These are phyloP conservation scores for Fusarium falciforme DNA, from an alignment of 2,329 filamentous ascomycete species.

Conservation along the genomic window DNA sequence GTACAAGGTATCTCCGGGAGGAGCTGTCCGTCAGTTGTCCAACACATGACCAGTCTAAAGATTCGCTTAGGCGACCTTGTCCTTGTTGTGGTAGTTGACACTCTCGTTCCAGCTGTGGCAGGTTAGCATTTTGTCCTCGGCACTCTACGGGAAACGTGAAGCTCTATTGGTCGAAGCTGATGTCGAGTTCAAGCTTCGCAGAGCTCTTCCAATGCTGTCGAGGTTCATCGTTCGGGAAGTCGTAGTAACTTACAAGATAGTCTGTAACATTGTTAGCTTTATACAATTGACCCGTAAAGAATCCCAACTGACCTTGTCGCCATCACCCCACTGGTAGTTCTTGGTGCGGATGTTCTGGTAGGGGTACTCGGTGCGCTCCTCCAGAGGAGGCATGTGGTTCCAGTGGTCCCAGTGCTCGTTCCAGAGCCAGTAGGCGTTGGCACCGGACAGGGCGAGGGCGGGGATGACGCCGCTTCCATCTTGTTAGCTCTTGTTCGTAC, in stretches of 20 bases:
- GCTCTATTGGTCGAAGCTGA: not conserved
- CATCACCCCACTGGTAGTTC: slow-evolving; percentile 95
- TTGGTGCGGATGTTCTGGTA: slow-evolving; percentile 98
- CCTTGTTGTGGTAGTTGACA: slow-evolving; percentile 98
- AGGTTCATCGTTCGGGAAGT: not conserved
- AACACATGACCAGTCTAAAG: slow-evolving; percentile 27
- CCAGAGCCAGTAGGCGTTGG: slow-evolving; percentile 94
- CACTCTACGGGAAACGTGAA: not conserved
- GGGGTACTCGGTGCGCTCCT: slow-evolving; percentile 92
- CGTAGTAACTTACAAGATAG: slow-evolving; percentile 57
- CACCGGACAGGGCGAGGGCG: slow-evolving; percentile 73
- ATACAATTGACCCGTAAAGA: not conserved
- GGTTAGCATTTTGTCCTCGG: slow-evolving; percentile 30
- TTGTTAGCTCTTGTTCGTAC: slow-evolving; percentile 36
- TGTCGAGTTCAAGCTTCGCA: slow-evolving; percentile 11
- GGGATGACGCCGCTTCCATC: slow-evolving; percentile 77
- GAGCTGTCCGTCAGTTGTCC: slow-evolving; percentile 46
- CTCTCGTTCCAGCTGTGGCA: slow-evolving; percentile 85
- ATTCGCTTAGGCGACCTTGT: slow-evolving; percentile 68
- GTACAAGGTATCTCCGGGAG: slow-evolving; percentile 45
- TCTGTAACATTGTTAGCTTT: slow-evolving; percentile 57
- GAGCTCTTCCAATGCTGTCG: slow-evolving; percentile 8
- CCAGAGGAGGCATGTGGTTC: slow-evolving; percentile 83
- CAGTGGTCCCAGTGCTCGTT: slow-evolving; percentile 98
- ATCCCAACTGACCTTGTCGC: slow-evolving; percentile 80